A percentile compares a stretch with the other conserved stretches of the same genome.
phyloP scores from a whole-genome alignment of 1,284 basidiomycete genomes.

The Trametes pubescens region DNA sequence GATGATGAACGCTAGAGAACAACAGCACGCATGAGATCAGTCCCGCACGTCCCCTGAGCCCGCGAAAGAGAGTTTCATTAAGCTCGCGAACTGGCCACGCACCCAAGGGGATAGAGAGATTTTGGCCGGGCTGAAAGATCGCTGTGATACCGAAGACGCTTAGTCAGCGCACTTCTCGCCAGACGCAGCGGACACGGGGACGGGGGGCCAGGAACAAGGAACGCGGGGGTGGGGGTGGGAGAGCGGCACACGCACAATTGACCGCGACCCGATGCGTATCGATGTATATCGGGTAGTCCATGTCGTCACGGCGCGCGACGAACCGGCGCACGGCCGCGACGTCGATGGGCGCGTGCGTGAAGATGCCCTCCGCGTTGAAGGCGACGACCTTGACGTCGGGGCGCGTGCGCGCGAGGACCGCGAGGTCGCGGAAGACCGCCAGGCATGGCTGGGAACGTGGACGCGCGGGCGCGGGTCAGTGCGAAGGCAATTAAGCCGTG shows the following conservation, averaged over 20 bases:
- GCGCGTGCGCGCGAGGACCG: constrained; percentile 37
- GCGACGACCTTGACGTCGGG: constrained; percentile 43
- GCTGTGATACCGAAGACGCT: constrained; percentile 33
- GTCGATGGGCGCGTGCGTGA: constrained; percentile 41
- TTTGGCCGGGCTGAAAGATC: constrained; percentile 43
- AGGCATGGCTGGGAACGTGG: constrained; percentile 43
- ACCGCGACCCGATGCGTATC: constrained; percentile 42
- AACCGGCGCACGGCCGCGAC: constrained; percentile 39
- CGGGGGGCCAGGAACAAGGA: constrained; percentile 21
- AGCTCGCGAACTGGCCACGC: constrained; percentile 24
- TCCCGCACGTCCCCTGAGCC: constrained; percentile 11
- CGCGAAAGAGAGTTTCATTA: constrained; percentile 29
- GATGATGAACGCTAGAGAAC: constrained; percentile 42
- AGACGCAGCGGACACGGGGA: background rate
- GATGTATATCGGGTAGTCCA: constrained; percentile 44
- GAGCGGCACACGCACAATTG: constrained; percentile 33
- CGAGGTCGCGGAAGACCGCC: constrained; percentile 41
- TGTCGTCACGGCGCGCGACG: constrained; percentile 38
- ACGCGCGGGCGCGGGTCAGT: constrained; percentile 28
- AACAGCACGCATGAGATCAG: constrained; percentile 13
- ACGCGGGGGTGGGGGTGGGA: background rate
- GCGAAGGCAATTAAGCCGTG: constrained; percentile 33
- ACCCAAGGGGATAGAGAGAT: constrained; percentile 44
- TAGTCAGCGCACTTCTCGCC: constrained; percentile 23
- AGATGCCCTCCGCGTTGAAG: constrained; percentile 45